Base-by-base conservation (phyloP, 2,329 filamentous ascomycete species). In the Cladosporium austrohemisphaericum region DNA sequence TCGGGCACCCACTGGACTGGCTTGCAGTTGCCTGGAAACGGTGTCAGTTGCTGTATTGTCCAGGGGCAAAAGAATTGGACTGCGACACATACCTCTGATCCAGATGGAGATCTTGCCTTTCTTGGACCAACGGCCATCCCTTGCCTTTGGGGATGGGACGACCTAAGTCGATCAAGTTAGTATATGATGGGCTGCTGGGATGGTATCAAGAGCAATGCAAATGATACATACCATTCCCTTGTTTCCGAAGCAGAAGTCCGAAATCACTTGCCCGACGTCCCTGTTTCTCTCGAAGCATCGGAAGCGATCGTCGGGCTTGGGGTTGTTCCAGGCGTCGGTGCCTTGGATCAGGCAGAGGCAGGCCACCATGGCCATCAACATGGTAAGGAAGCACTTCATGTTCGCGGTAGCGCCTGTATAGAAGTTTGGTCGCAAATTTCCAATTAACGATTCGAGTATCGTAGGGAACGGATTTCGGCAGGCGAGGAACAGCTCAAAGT, bases 1-100 rank as follows among this genome's bases (percentile, higher is more conserved):
- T 51, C 22, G 8, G 57, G 57, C 3, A 59, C 48, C 55, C 55
- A 59, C 20, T 57, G 52, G 26, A 44, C 28, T 9, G 53, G 54
- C 22, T 51, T 46, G 29, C 47, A 52, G 26, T 37, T 37, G 16
- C 50, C 54, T 25, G 18, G 14, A 18, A 51, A n/a, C n/a, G n/a
- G n/a, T n/a, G n/a, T n/a, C n/a, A n/a, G n/a, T n/a, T n/a, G n/a
- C n/a, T n/a, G n/a, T n/a, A n/a, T n/a, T n/a, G n/a, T n/a, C n/a
- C n/a, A n/a, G n/a, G n/a, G n/a, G n/a, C n/a, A n/a, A n/a, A n/a
- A n/a, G n/a, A n/a, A n/a, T 13, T 37, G 13, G 35, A 41, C 20
- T 6, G 25, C 4, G 10, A 26, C 6, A 26, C 16, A 46, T 23
- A 46, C 43, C 33, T 20, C 32, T 26, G 11, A 46, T 37, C 43